Base-by-base conservation (phyloP, 1,284 basidiomycete species). In the Golubevia sp. region DNA sequence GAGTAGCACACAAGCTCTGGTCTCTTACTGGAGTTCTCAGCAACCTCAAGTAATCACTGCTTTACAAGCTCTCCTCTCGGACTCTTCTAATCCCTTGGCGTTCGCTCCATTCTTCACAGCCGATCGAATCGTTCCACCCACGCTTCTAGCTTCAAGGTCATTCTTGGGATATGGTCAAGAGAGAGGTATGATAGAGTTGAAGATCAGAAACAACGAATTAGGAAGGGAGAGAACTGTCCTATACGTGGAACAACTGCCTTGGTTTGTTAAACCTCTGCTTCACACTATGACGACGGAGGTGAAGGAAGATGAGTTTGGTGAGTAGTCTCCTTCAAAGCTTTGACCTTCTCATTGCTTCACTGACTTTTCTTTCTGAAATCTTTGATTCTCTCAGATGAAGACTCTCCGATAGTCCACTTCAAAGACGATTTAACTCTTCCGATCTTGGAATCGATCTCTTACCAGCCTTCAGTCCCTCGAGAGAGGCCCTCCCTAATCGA, bases 241-340 rank as follows among this genome's bases (percentile, higher is more conserved):
- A 6, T 97, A 96, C 85, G 88, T 93, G 58, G 97, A 99, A 84
- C 91, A 91, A 1, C 90, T 97, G 87, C 96, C 96, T 2, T 97
- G 94, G 90, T 91, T 94, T 77, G 87, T 98, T 56, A 91, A 92
- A 67, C 91, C 93, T 55, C 94, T 91, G 85, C 86, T 97, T 66
- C 92, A 94, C 84, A 94, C 94, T 3, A 85, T 97, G 56, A 81
- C 84, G 21, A 84, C 89, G 1, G 74, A 84, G 1, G 59, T 66
- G 1, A 25, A 63, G 13, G 61, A 63, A 26, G 52, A 61, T 26
- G 27, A 30, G 13, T 6, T 30, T 52, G 64, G 49, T 51, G 48
- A 25, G 2, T 27, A 55, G 44, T 23, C 52, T 38, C 26, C 5
- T 21, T 66, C n/a, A 62, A 49, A n/a, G 49, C 49, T 51, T 64